Evolutionary conservation across 768 basidiomycete genomes (phyloP).

Genomic region (Daedalea quercina): DNA sequence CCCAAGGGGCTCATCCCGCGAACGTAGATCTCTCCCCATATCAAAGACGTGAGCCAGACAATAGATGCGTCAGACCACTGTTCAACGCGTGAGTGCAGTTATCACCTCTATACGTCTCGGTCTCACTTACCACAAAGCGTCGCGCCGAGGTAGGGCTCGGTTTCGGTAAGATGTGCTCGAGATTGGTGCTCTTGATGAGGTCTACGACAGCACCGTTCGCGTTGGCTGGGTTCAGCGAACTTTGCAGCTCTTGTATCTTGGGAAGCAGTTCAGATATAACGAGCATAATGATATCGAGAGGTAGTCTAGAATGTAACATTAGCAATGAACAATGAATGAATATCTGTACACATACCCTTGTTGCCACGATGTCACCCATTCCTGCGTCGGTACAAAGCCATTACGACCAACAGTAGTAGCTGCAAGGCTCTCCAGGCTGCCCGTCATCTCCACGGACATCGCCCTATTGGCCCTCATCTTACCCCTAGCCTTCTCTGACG

Average conservation of each 20-base stretch:
- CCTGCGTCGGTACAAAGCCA: constrained; percentile 92
- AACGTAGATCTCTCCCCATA: constrained; percentile 96
- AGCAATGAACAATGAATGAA: background rate
- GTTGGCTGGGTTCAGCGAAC: constrained; percentile 52
- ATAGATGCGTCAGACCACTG: constrained; percentile 92
- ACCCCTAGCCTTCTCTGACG: constrained; percentile 86
- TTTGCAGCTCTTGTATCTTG: constrained; percentile 76
- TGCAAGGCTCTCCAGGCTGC: constrained; percentile 58
- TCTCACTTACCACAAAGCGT: constrained; percentile 58
- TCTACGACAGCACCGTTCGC: constrained; percentile 67
- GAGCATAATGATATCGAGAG: constrained; percentile 82
- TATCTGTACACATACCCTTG: constrained; percentile 59
- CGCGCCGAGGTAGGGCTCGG: constrained; percentile 59
- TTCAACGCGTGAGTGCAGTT: constrained; percentile 3
- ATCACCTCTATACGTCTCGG: background rate
- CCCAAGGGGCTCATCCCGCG: constrained; percentile 82
- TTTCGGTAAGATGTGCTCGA: constrained; percentile 71
- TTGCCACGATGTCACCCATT: constrained; percentile 98
- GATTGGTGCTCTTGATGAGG: constrained; percentile 61
- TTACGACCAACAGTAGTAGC: constrained; percentile 73
- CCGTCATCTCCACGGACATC: constrained; percentile 43
- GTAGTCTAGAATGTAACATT: constrained; percentile 45
- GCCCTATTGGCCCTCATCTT: constrained; percentile 80
- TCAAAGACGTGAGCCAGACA: constrained; percentile 87
- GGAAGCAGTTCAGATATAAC: constrained; percentile 85